Conservation (phyloP, 176 grass and related monocot species). For the Oryza rufipogon region DNA sequence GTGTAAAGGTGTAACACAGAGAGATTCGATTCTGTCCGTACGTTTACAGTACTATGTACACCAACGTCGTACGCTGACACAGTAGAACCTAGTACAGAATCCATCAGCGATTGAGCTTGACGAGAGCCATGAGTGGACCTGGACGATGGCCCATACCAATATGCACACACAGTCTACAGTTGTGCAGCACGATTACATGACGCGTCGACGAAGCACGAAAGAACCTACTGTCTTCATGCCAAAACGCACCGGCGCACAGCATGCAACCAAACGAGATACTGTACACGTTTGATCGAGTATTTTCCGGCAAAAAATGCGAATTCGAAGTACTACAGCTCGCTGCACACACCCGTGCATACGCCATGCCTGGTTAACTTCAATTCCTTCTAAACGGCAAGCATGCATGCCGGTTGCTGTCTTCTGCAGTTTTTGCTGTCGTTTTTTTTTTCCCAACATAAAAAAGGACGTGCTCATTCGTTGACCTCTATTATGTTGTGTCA, state of each 20-base stretch:
- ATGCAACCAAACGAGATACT: not conserved
- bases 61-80: not conserved
- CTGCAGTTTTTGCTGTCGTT: not conserved
- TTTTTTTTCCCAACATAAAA: not conserved
- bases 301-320: not conserved
- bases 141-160: not conserved
- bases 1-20: not conserved
- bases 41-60: not conserved
- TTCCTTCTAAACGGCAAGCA: not conserved
- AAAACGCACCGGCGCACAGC: not conserved
- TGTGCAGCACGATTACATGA: not conserved
- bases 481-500: not conserved
- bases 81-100: not conserved
- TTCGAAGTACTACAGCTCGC: not conserved
- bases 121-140: not conserved
- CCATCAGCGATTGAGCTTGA: not conserved
- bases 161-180: not conserved
- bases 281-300: not conserved
- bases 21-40: not conserved
- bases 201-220: not conserved
- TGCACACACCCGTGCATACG: not conserved
- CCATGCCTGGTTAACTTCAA: not conserved
- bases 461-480: constrained; percentile 22
- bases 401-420: not conserved
- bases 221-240: not conserved